phyloP scores from a whole-genome alignment of 805 yeast species.

The Zygoascus bituminiphila region DNA sequence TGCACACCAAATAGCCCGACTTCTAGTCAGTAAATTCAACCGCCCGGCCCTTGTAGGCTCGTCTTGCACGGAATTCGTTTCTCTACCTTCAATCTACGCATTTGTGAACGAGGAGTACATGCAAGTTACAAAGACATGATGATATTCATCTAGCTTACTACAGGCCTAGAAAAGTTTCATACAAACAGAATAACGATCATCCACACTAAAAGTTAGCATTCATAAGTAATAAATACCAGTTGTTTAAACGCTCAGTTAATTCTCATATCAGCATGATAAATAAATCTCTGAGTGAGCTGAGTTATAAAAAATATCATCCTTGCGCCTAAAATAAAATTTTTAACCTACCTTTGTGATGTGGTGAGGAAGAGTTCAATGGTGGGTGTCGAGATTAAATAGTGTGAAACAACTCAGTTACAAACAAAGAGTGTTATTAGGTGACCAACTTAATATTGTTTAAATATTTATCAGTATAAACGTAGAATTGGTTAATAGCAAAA shows the following conservation, averaged over 20 bases:
- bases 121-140: background rate
- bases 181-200: too few relatives aligned
- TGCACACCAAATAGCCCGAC: constrained; percentile 14
- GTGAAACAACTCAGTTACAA: too few relatives aligned
- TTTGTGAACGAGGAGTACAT: background rate
- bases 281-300: constrained; percentile 24
- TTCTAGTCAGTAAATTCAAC: constrained; percentile 9
- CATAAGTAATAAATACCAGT: too few relatives aligned
- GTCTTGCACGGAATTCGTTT: background rate
- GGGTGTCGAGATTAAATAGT: too few relatives aligned
- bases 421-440: too few relatives aligned
- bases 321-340: background rate
- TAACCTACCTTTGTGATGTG: background rate
- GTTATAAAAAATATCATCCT: constrained; percentile 19
- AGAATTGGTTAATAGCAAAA: too few relatives aligned
- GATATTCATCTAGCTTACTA: too few relatives aligned
- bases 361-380: background rate
- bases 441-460: too few relatives aligned
- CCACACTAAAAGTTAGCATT: too few relatives aligned
- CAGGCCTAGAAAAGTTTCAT: too few relatives aligned
- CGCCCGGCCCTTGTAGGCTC: constrained; percentile 15
- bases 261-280: constrained; percentile 20
- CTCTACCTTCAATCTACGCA: background rate
- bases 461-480: too few relatives aligned
- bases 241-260: background rate